These are phyloP conservation scores for Penicillium olsonii DNA, from an alignment of 2,329 filamentous ascomycete species.

Conservation along the genomic window DNA sequence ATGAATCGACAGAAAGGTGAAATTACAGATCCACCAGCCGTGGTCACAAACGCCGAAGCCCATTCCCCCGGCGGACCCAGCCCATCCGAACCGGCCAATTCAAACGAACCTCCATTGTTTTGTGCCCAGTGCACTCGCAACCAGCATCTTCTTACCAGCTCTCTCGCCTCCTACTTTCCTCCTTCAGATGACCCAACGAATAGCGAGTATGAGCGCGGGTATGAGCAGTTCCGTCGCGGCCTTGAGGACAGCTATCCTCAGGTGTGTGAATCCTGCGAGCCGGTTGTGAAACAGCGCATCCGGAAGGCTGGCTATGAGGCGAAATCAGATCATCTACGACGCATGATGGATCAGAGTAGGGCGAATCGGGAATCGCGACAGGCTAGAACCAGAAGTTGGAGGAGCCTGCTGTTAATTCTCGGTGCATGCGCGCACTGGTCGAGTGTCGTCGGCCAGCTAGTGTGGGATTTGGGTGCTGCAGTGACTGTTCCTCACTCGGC, in stretches of 20 bases:
- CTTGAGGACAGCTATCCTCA: constrained; percentile 86
- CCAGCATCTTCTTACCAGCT: constrained; percentile 75
- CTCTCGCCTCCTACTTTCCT: constrained; percentile 78
- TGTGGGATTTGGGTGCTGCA: constrained; percentile 44
- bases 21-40: constrained; percentile 80
- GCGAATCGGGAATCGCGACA: constrained; percentile 35
- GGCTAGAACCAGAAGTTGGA: constrained; percentile 44
- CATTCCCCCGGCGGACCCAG: constrained; percentile 38
- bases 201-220: constrained; percentile 65
- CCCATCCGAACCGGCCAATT: constrained; percentile 47
- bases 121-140: constrained; percentile 86
- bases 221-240: constrained; percentile 68
- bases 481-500: constrained; percentile 24
- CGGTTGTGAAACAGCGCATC: constrained; percentile 69
- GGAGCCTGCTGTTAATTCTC: constrained; percentile 43
- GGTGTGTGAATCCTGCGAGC: constrained; percentile 79
- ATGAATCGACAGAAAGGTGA: constrained; percentile 65
- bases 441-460: constrained; percentile 46
- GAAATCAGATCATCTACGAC: constrained; percentile 75
- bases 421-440: constrained; percentile 47
- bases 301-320: constrained; percentile 74
- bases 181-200: constrained; percentile 67
- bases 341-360: constrained; percentile 68
- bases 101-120: constrained; percentile 51
- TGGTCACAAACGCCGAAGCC: constrained; percentile 51